These are phyloP conservation scores for Zychaea mexicana DNA, from an alignment of 371 early-diverging fungal species.

Conservation along the genomic window DNA sequence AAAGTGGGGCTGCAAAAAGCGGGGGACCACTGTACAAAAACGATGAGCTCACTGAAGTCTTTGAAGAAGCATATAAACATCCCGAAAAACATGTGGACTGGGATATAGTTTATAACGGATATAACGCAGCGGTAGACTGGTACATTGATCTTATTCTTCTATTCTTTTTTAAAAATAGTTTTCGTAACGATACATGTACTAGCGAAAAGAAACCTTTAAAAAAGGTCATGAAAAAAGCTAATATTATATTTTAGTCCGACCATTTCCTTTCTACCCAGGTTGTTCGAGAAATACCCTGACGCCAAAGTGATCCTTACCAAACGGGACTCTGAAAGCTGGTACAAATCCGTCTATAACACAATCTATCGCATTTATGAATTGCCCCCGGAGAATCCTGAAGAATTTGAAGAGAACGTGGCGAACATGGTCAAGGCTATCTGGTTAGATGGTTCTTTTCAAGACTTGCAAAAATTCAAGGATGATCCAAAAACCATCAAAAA, in stretches of 20 bases:
- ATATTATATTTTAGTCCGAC: slow-evolving; percentile 33
- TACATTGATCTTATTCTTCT: too few species aligned
- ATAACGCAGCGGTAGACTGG: slow-evolving; percentile 16
- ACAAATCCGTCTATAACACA: slow-evolving; percentile 32
- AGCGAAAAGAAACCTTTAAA: not conserved
- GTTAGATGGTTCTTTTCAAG: slow-evolving; percentile 21
- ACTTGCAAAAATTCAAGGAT: slow-evolving; percentile 12
- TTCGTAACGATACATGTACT: too few species aligned
- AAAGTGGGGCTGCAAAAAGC: too few species aligned
- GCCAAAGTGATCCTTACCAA: slow-evolving; percentile 39
- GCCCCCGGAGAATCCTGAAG: not conserved
- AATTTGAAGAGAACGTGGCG: not conserved
- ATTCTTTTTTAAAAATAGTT: too few species aligned
- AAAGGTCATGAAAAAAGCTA: too few species aligned
- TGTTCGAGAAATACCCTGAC: slow-evolving; percentile 32
- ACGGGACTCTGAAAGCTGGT: slow-evolving; percentile 38
- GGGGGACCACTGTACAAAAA: too few species aligned
- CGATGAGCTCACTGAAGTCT: slow-evolving; percentile 13
- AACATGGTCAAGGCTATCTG: slow-evolving; percentile 8
- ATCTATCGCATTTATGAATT: slow-evolving; percentile 4
- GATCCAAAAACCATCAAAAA: slow-evolving; percentile 3
- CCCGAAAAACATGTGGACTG: slow-evolving; percentile 27
- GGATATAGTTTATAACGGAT: slow-evolving; percentile 25
- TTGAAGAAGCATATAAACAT: slow-evolving; percentile 23
- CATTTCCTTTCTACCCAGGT: slow-evolving; percentile 1